Evolutionary conservation across 495 filamentous ascomycete genomes (phyloP), one percentile per base, ranked within the genome.

Genomic region (Sabuloglossum arenarium): DNA sequence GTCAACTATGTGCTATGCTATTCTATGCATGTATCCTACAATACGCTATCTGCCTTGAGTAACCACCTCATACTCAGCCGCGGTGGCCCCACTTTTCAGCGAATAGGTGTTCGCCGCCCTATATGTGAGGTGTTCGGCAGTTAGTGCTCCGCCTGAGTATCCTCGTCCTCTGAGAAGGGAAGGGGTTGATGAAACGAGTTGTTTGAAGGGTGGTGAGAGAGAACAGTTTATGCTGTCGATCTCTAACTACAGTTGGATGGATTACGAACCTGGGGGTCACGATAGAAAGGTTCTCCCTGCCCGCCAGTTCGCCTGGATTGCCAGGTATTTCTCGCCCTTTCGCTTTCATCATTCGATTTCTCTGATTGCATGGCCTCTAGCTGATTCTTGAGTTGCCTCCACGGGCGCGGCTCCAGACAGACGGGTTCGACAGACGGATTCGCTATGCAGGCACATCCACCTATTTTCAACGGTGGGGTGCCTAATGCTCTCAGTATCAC

Each of bases 201-300:
- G 34, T 39, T 8, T 39, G 8, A 16, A 16, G 34, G 34, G 8
- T 8, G 34, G 34, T 39, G 16, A 16, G 34, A 8, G 34, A 16
- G 34, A 39, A 8, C 8, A 16, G n/a, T n/a, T n/a, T n/a, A n/a
- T n/a, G n/a, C n/a, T n/a, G n/a, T n/a, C n/a, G n/a, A n/a, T n/a
- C n/a, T n/a, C n/a, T n/a, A n/a, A n/a, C n/a, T n/a, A n/a, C n/a
- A n/a, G n/a, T n/a, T n/a, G 34, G 34, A 39, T 8, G 34, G 34
- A 16, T 16, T 8, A 39, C 34, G 34, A 39, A 77, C 79, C 10
- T 61, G 68, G 0, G 71, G 60, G 53, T 76, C 69, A 54, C 79
- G 68, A 61, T 80, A 79, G 49, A 72, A 83, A 5, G 75, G 76
- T 61, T 83, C 79, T 5, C 79, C 79, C 51, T 73, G 59, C 0